Base-by-base conservation (phyloP, 805 yeast genomes). In the Candida peoriensis region DNA sequence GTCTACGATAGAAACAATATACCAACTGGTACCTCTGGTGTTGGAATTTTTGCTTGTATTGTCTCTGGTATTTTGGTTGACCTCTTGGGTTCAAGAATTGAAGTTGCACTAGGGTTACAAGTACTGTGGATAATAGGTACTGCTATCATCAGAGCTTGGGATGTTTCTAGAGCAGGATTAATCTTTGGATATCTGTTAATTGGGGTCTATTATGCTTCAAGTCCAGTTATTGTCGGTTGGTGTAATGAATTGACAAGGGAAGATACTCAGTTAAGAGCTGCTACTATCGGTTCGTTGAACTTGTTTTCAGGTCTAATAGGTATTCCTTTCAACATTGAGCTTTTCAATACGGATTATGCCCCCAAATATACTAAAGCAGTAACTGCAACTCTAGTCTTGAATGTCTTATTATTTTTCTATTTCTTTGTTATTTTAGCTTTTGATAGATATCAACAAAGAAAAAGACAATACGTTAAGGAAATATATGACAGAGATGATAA, bases 231-330 rank as follows among this genome's bases (percentile, higher is more conserved):
- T 18, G 50, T 44, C 24, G 39, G 43, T 16, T 50, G 54, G 52
- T 42, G 50, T 25, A 49, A 49, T 29, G 52, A 49, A 28, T 22
- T 47, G 34, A 39, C 49, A 4, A 44, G 42, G 24, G 54, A 49
- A 15, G 54, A 48, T 28, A 42, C 37, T n/a, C 52, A 50, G 21
- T 28, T 43, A n/a, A 42, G 52, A 33, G 52, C 50, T 10, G 39
- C 44, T 15, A 41, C 46, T 2, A 35, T 50, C 8, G 52, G 54
- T 4, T 46, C 50, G 7, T 33, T 50, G 31, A 50, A 48, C 33
- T 34, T 47, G 25, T 37, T 44, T 15, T 18, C 37, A 16, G 48
- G 46, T 12, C 20, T 47, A 8, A 20, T 44, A 3, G 34, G 42
- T 8, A 43, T 44, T 19, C 52, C 52, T n/a, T 39, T 30, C 18